phyloP scores from a whole-genome alignment of 306 rosid genomes.

The Dalbergia cultrata region DNA sequence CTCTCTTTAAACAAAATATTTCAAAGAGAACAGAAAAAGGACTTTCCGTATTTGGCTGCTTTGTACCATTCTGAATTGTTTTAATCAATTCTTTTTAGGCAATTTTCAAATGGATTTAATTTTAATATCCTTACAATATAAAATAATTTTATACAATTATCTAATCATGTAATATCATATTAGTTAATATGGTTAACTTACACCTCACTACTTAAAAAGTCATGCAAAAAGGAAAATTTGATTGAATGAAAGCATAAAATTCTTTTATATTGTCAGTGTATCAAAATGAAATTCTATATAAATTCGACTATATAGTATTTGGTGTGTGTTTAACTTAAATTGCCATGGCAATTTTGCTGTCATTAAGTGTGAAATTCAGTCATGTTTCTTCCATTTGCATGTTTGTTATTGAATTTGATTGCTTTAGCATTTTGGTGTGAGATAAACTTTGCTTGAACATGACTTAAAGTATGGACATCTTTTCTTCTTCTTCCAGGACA shows the following conservation, averaged over 20 bases:
- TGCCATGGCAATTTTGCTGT: neutral
- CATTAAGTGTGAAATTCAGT: slow-evolving; percentile 29
- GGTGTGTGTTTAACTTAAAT: slow-evolving; percentile 15
- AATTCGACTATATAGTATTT: neutral
- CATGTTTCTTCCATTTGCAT: slow-evolving; percentile 9
- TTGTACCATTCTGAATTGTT: neutral
- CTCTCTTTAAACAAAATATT: neutral
- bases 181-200: too few relatives aligned
- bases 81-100: neutral
- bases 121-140: too few relatives aligned
- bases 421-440: slow-evolving; percentile 25
- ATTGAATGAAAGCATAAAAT: too few relatives aligned
- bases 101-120: neutral
- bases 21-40: neutral
- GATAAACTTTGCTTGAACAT: slow-evolving; percentile 62
- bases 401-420: slow-evolving; percentile 29
- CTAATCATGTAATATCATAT: too few relatives aligned
- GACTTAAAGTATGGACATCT: slow-evolving; percentile 63
- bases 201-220: too few relatives aligned
- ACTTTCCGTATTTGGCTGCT: slow-evolving; percentile 3
- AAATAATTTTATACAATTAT: neutral
- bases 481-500: slow-evolving; percentile 52
- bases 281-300: neutral
- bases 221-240: too few relatives aligned
- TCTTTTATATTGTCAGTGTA: too few relatives aligned